phyloP scores from a whole-genome alignment of 148 eudicot species.

The Vaccinium vitisidaea region DNA sequence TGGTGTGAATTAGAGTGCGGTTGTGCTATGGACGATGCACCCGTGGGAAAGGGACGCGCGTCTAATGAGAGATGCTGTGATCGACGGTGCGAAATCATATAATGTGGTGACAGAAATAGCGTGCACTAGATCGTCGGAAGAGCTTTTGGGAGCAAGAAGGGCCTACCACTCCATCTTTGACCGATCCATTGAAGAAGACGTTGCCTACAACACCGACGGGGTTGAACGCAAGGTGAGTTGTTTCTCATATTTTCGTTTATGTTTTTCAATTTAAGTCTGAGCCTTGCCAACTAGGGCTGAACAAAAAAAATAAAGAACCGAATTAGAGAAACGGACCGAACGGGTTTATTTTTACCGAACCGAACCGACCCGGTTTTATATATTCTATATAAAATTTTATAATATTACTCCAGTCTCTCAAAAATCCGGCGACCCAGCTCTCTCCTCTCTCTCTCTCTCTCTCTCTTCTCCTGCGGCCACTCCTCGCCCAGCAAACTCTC shows the following conservation, averaged over 20 bases:
- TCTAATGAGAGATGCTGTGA: constrained; percentile 53
- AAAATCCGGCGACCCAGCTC: too few species aligned
- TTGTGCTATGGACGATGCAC: constrained; percentile 10
- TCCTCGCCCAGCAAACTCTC: too few species aligned
- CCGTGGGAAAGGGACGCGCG: constrained; percentile 70
- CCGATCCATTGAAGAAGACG: constrained; percentile 82
- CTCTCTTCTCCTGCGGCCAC: too few species aligned
- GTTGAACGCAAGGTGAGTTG: constrained; percentile 53
- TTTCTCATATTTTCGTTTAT: neutral
- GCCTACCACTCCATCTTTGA: constrained; percentile 83
- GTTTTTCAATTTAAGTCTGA: too few species aligned
- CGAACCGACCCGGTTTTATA: too few species aligned
- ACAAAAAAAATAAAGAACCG: too few species aligned
- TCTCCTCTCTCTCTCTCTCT: too few species aligned
- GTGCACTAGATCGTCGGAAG: constrained; percentile 72
- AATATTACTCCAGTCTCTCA: too few species aligned
- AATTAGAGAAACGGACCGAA: too few species aligned
- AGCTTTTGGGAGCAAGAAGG: constrained; percentile 65
- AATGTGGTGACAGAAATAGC: constrained; percentile 60
- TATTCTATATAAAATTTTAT: too few species aligned
- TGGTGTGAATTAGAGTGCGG: neutral
- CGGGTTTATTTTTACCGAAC: too few species aligned
- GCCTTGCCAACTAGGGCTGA: too few species aligned
- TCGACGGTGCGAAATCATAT: constrained; percentile 44
- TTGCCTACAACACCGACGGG: constrained; percentile 42